These are phyloP conservation scores for Penicillium dipodomyicola DNA, from an alignment of 495 filamentous ascomycete genomes.

Conservation along the genomic window DNA sequence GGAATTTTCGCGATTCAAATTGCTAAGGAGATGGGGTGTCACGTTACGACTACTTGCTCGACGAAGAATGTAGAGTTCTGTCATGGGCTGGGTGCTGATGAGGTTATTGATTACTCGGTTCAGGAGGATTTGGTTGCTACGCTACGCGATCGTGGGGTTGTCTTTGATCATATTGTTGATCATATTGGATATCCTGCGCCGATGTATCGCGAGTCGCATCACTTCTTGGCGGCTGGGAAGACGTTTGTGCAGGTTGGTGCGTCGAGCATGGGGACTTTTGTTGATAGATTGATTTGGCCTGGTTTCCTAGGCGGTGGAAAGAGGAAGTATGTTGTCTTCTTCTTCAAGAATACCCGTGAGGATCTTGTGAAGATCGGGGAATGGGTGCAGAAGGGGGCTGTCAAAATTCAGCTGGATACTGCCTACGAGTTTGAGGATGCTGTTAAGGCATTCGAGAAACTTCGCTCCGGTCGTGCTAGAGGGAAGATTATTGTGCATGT, in stretches of 20 bases:
- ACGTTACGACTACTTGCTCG: conserved; percentile 60
- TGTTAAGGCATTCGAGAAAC: conserved; percentile 57
- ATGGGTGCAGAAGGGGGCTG: conserved; percentile 60
- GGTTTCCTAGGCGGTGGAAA: conserved; percentile 62
- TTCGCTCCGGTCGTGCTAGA: conserved; percentile 57
- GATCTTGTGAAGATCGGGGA: conserved; percentile 53
- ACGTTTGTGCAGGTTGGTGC: conserved; percentile 57
- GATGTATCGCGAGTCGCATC: conserved; percentile 54
- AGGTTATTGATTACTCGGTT: conserved; percentile 62
- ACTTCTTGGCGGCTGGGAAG: conserved; percentile 52
- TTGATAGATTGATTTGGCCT: conserved; percentile 43
- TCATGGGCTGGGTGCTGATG: conserved; percentile 59
- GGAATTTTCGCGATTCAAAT: conserved; percentile 63
- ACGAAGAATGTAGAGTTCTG: conserved; percentile 54
- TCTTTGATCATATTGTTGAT: conserved; percentile 59
- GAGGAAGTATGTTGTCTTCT: conserved; percentile 47
- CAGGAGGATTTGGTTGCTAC: conserved; percentile 42
- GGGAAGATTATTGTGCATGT: conserved; percentile 70
- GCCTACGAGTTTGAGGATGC: conserved; percentile 59
- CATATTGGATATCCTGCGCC: conserved; percentile 51
- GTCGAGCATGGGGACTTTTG: conserved; percentile 22
- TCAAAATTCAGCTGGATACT: conserved; percentile 59
- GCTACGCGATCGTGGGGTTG: conserved; percentile 47
- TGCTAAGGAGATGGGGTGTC: conserved; percentile 59
- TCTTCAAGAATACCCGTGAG: conserved; percentile 39